These are phyloP conservation scores for Sordariomycetes sp. DNA, from an alignment of 2,329 filamentous ascomycete species.

Conservation along the genomic window DNA sequence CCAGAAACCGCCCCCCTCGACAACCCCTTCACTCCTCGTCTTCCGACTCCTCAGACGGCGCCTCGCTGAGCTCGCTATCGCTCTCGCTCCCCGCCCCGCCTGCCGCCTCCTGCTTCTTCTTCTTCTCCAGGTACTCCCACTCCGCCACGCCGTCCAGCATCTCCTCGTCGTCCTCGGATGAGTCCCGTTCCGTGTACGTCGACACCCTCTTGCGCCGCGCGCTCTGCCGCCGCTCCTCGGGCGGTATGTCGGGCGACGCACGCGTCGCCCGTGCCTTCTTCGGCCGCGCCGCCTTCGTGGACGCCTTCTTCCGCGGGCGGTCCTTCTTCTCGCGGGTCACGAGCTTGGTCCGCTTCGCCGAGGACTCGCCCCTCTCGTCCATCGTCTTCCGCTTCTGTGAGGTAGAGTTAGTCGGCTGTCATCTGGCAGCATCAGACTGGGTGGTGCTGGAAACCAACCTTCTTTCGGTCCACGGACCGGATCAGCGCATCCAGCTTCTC, in stretches of 20 bases:
- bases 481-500: constrained; percentile 63
- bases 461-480: constrained; percentile 60
- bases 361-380: constrained; percentile 36
- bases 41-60: background rate
- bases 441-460: constrained; percentile 27
- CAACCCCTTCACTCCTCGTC: background rate
- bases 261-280: constrained; percentile 3
- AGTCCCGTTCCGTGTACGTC: constrained; percentile 45
- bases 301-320: constrained; percentile 1
- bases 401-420: constrained; percentile 13
- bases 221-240: constrained; percentile 43
- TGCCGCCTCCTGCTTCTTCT: constrained; percentile 10
- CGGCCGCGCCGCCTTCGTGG: constrained; percentile 9
- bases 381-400: constrained; percentile 45
- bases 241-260: constrained; percentile 1
- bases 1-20: background rate
- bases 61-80: constrained; percentile 4
- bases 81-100: constrained; percentile 9
- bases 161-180: constrained; percentile 47
- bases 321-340: constrained; percentile 11
- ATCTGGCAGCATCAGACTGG: background rate
- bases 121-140: constrained; percentile 38
- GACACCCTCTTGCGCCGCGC: constrained; percentile 37
- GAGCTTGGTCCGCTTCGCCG: constrained; percentile 21
- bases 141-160: constrained; percentile 50